Percentiles rank a stretch among this genome's conserved stretches.
Conservation (phyloP, 305 asterid species). For the Petunia hybrid region DNA sequence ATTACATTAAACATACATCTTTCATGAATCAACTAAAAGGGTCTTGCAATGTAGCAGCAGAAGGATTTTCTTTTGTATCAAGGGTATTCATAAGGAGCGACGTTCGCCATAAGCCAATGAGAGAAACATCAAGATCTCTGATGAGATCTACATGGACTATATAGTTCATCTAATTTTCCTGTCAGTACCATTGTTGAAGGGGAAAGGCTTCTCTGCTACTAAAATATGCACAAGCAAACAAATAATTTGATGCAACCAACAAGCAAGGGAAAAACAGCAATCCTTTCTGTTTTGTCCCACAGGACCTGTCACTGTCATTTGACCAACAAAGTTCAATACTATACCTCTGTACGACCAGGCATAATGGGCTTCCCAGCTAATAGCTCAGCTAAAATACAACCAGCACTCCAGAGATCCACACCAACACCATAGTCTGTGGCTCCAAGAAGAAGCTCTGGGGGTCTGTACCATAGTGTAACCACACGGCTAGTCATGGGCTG, state of each 20-base stretch:
- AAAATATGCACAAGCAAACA: conserved; percentile 13
- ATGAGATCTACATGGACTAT: neutral
- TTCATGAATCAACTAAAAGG: neutral
- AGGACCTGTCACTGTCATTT: conserved; percentile 12
- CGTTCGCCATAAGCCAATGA: neutral
- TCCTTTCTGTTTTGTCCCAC: neutral
- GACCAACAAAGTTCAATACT: conserved; percentile 18
- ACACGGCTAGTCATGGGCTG: conserved; percentile 95
- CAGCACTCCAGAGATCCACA: conserved; percentile 94
- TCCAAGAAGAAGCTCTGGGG: conserved; percentile 93
- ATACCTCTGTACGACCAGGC: conserved; percentile 96
- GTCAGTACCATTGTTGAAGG: neutral
- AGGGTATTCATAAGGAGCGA: neutral
- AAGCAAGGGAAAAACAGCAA: neutral
- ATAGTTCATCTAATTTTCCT: neutral
- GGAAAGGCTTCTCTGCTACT: neutral
- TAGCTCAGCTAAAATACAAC: conserved; percentile 90
- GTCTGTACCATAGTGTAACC: conserved; percentile 92
- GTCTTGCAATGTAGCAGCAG: neutral
- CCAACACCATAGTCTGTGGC: conserved; percentile 91
- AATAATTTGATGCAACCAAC: conserved; percentile 22
- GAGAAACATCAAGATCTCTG: neutral
- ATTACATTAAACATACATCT: neutral
- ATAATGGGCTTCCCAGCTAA: conserved; percentile 91
- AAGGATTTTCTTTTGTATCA: neutral